A percentile compares a stretch with the other conserved stretches of the same genome.
These are phyloP conservation scores for Pseudogymnoascus sp. DNA, from an alignment of 2,329 filamentous ascomycete genomes.

Conservation along the genomic window DNA sequence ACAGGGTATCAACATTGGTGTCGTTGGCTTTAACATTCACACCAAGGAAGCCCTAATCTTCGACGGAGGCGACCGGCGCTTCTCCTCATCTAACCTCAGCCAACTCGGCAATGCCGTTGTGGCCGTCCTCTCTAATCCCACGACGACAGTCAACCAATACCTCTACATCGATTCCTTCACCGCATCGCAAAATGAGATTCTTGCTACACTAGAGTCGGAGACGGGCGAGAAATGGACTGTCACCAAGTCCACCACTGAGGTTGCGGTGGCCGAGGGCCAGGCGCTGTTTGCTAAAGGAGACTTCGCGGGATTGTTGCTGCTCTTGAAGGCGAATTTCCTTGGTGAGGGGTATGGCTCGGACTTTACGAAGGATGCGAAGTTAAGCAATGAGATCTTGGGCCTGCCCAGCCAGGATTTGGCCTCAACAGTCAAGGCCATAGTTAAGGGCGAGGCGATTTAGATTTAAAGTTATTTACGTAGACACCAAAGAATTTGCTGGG, in stretches of 20 bases:
- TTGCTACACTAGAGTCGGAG: conserved; percentile 23
- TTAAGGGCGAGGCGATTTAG: neutral
- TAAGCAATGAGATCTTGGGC: conserved; percentile 14
- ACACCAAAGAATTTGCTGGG: conserved; percentile 65
- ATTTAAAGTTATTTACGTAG: neutral
- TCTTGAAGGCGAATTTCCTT: conserved; percentile 11
- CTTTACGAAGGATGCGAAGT: conserved; percentile 9
- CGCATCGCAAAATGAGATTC: conserved; percentile 26
- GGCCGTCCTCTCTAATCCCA: conserved; percentile 27
- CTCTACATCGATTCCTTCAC: conserved; percentile 28
- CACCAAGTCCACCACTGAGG: conserved; percentile 9
- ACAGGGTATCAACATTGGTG: conserved; percentile 20
- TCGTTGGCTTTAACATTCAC: conserved; percentile 28
- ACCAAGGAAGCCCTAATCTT: conserved; percentile 25
- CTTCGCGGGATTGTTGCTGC: conserved; percentile 9
- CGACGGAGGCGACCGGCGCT: conserved; percentile 23
- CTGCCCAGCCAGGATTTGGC: conserved; percentile 11
- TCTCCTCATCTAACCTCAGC: conserved; percentile 17
- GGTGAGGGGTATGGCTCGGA: conserved; percentile 13
- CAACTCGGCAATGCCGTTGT: conserved; percentile 28
- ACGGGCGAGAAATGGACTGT: conserved; percentile 25
- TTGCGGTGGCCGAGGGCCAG: conserved; percentile 11
- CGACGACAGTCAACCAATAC: conserved; percentile 27
- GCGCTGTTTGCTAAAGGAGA: conserved; percentile 18
- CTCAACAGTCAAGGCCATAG: conserved; percentile 6